Percentiles rank a stretch among this genome's conserved stretches.
Evolutionary conservation across 2,329 filamentous ascomycete genomes (phyloP).

Genomic region (Colletotrichum lindemuthianum): DNA sequence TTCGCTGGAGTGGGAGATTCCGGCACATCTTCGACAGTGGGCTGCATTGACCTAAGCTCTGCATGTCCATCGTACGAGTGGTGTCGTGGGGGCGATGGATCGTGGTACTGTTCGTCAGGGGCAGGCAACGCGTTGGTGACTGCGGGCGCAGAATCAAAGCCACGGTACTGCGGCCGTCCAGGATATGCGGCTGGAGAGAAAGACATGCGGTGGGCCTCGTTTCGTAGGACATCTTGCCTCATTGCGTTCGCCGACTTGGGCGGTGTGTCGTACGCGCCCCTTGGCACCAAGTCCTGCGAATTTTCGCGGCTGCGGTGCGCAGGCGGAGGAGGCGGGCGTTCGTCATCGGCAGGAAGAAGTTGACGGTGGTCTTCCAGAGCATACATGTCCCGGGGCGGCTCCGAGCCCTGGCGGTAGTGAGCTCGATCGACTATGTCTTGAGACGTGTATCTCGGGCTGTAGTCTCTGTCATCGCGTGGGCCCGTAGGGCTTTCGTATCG

Average conservation of each 20-base stretch:
- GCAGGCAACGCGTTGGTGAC: slow-evolving; percentile 45
- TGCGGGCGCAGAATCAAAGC: slow-evolving; percentile 59
- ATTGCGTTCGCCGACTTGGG: slow-evolving; percentile 59
- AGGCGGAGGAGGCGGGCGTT: slow-evolving; percentile 65
- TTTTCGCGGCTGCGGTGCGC: slow-evolving; percentile 59
- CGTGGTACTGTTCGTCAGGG: slow-evolving; percentile 44
- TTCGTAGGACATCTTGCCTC: slow-evolving; percentile 67
- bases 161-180: slow-evolving; percentile 63
- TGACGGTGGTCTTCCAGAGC: slow-evolving; percentile 46
- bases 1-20: slow-evolving; percentile 55
- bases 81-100: slow-evolving; percentile 54
- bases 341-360: slow-evolving; percentile 51
- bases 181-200: slow-evolving; percentile 56
- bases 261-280: slow-evolving; percentile 52
- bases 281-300: slow-evolving; percentile 53
- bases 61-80: slow-evolving; percentile 62
- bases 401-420: slow-evolving; percentile 51
- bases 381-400: slow-evolving; percentile 45
- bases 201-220: slow-evolving; percentile 66
- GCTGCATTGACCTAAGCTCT: slow-evolving; percentile 65
- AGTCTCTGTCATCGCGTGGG: slow-evolving; percentile 50
- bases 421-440: slow-evolving; percentile 43
- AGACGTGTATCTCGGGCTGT: slow-evolving; percentile 46
- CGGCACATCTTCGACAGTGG: slow-evolving; percentile 72
- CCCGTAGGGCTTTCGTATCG: slow-evolving; percentile 47